Percentiles rank a stretch among this genome's conserved stretches.
Evolutionary conservation across 2,329 filamentous ascomycete genomes (phyloP).

Genomic region (Penicillium digitatum): DNA sequence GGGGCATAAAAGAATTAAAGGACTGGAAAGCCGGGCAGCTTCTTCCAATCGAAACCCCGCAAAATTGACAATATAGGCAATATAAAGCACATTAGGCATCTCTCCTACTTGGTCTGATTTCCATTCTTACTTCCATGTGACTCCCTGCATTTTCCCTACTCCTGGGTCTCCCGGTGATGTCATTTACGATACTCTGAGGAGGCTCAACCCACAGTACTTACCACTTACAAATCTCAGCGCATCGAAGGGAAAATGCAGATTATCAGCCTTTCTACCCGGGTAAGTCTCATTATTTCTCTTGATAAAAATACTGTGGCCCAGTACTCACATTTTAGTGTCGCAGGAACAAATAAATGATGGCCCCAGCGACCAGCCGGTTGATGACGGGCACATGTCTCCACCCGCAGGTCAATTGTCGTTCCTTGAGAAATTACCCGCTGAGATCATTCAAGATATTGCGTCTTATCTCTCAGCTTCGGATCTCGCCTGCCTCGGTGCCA

Average conservation of each 20-base stretch:
- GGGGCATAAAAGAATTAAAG: not conserved
- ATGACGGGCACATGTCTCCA: conserved; percentile 2
- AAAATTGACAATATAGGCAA: not conserved
- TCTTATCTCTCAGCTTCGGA: conserved; percentile 62
- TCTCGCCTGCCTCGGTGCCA: conserved; percentile 56
- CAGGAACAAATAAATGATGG: not conserved
- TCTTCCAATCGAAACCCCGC: not conserved
- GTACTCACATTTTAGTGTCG: not conserved
- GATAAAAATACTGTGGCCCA: not conserved
- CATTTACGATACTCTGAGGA: conserved; percentile 13
- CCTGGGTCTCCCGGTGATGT: conserved; percentile 15
- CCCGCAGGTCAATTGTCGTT: conserved; percentile 12
- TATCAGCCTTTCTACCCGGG: not conserved
- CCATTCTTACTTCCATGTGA: not conserved
- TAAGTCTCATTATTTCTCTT: not conserved
- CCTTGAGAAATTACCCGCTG: conserved; percentile 58
- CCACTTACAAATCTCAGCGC: not conserved
- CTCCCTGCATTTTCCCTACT: not conserved
- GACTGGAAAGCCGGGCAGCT: not conserved
- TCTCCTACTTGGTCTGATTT: not conserved
- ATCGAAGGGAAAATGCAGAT: not conserved
- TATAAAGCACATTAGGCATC: not conserved
- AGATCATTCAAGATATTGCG: conserved; percentile 71
- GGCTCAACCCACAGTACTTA: conserved; percentile 3
- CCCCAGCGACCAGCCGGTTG: not conserved